Evolutionary conservation across 805 yeast genomes (phyloP).

Genomic region (Candida odintsovae): DNA sequence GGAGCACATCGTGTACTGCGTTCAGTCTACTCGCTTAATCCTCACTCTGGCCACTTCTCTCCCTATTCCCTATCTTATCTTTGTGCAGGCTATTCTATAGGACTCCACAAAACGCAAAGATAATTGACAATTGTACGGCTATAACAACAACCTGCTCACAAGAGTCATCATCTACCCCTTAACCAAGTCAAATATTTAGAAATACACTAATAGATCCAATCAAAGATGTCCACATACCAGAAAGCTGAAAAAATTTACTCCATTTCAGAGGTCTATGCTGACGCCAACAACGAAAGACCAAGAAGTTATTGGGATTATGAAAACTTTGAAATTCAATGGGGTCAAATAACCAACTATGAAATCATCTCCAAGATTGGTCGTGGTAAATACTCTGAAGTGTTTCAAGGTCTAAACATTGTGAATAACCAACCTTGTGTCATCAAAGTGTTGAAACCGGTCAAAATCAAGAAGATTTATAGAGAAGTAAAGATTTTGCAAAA

Average conservation of each 20-base stretch:
- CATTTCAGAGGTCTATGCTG: conserved; percentile 63
- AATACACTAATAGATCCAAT: neutral
- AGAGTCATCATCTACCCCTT: neutral
- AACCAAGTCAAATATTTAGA: neutral
- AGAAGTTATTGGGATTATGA: conserved; percentile 85
- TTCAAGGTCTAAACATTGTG: conserved; percentile 70
- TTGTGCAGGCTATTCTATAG: neutral
- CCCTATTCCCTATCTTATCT: neutral
- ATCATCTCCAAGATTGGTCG: conserved; percentile 81
- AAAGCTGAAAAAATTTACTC: conserved; percentile 32
- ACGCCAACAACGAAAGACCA: conserved; percentile 63
- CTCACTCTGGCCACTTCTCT: neutral
- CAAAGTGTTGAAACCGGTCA: conserved; percentile 89
- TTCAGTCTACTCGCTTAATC: neutral
- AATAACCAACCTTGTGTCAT: conserved; percentile 68
- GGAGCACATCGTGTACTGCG: neutral
- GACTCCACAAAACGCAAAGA: neutral
- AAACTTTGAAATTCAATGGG: conserved; percentile 57
- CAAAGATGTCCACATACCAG: conserved; percentile 13
- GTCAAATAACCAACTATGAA: conserved; percentile 58
- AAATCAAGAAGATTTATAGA: conserved; percentile 83
- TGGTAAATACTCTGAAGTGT: conserved; percentile 94
- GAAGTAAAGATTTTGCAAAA: conserved; percentile 86
- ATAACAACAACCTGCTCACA: neutral
- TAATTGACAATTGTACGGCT: neutral